These are phyloP conservation scores for Starmera amethionina DNA, from an alignment of 805 yeast species.

Conservation along the genomic window DNA sequence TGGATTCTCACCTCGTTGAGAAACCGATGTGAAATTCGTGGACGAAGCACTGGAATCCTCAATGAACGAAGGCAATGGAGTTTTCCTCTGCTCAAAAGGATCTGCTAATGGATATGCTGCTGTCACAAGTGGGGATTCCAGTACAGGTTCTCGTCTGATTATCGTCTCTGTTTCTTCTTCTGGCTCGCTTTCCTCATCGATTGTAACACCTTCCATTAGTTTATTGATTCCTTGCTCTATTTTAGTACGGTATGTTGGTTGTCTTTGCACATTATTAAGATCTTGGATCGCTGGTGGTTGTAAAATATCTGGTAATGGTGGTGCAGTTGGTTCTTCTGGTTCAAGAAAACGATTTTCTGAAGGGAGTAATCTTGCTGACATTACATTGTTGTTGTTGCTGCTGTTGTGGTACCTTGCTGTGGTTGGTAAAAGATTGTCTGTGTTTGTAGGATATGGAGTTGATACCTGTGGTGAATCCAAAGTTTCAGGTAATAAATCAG, in stretches of 20 bases:
- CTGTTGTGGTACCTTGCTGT: neutral
- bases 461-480: no score
- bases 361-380: slow-evolving; percentile 13
- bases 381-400: slow-evolving; percentile 5
- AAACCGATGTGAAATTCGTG: slow-evolving; percentile 68
- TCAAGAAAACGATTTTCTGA: neutral
- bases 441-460: no score
- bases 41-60: slow-evolving; percentile 19
- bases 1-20: slow-evolving; percentile 67
- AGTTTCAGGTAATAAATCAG: no score
- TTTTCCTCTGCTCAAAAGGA: slow-evolving; percentile 15
- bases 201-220: neutral
- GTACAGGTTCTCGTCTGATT: neutral
- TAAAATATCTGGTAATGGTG: slow-evolving; percentile 3
- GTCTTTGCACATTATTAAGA: slow-evolving; percentile 7
- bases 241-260: slow-evolving; percentile 16
- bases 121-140: neutral
- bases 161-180: neutral
- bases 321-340: slow-evolving; percentile 6
- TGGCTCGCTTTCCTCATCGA: neutral
- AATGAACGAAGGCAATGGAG: slow-evolving; percentile 22
- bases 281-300: neutral
- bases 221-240: slow-evolving; percentile 16
- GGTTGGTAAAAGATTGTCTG: neutral
- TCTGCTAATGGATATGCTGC: slow-evolving; percentile 12